Percentiles rank a stretch among this genome's conserved stretches.
Evolutionary conservation across 345 rosid species (phyloP).

Genomic region (Hibiscus trionum): DNA sequence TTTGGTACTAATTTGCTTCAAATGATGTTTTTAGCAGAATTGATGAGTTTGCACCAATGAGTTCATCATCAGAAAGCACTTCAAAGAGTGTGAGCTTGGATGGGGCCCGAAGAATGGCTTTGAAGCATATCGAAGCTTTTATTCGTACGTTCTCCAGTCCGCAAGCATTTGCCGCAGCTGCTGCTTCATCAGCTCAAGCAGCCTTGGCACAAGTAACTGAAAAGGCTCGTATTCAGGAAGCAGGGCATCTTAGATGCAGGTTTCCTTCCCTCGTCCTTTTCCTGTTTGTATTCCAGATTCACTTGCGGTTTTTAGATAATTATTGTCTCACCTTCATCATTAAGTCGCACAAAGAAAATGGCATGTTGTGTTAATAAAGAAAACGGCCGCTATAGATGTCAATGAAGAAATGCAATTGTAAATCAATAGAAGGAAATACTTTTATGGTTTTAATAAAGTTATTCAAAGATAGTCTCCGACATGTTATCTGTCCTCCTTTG

Average conservation of each 20-base stretch:
- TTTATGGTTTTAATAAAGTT: not conserved
- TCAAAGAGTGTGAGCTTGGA: slow-evolving; percentile 69
- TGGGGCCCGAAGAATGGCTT: slow-evolving; percentile 71
- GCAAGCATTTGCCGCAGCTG: slow-evolving; percentile 58
- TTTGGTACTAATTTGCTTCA: not conserved
- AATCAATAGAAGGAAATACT: not conserved
- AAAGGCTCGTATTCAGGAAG: slow-evolving; percentile 87
- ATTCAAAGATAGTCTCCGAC: not conserved
- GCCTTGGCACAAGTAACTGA: slow-evolving; percentile 79
- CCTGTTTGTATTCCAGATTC: not conserved
- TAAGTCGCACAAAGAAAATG: no score
- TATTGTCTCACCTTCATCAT: not conserved
- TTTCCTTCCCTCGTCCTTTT: slow-evolving; percentile 17
- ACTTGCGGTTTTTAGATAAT: not conserved
- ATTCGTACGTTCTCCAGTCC: slow-evolving; percentile 56
- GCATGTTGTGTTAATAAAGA: not conserved
- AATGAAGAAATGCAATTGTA: not conserved
- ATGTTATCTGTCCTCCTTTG: not conserved
- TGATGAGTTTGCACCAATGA: slow-evolving; percentile 61
- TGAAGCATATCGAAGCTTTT: slow-evolving; percentile 65
- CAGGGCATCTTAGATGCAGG: slow-evolving; percentile 97
- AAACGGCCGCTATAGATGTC: not conserved
- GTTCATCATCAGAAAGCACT: slow-evolving; percentile 57
- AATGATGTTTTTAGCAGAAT: slow-evolving; percentile 38
- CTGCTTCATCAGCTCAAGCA: slow-evolving; percentile 69